Conservation (phyloP, 2,329 filamentous ascomycete genomes). For the Aureobasidium namibiae region DNA sequence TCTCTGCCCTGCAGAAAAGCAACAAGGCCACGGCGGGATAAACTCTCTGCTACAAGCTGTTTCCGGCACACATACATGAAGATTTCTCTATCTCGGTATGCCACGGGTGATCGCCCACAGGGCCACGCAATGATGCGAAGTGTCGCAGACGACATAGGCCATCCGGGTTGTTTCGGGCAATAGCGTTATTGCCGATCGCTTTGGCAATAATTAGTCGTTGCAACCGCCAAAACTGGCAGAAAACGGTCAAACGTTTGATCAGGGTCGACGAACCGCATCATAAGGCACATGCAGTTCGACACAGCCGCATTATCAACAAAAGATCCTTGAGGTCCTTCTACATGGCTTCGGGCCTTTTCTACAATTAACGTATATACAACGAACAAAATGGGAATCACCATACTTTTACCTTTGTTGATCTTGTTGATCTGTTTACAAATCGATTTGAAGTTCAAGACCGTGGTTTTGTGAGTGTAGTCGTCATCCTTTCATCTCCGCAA, state of each 20-base stretch:
- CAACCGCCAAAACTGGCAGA: not conserved
- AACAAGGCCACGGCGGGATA: not conserved
- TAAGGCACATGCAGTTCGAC: not conserved
- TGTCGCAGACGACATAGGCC: not conserved
- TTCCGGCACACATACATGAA: not conserved
- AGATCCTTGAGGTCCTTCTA: not conserved
- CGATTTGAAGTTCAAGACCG: not conserved
- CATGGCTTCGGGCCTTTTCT: not conserved
- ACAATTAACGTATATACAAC: not conserved
- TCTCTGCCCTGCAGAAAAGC: not conserved
- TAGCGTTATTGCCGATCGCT: conserved; percentile 1
- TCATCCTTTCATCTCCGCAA: conserved; percentile 5
- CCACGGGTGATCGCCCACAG: not conserved
- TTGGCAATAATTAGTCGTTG: conserved; percentile 1
- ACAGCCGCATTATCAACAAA: not conserved
- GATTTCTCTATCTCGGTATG: not conserved
- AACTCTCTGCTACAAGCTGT: not conserved
- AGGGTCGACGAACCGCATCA: not conserved
- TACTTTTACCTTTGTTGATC: not conserved
- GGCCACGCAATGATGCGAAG: not conserved
- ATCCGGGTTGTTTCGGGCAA: not conserved
- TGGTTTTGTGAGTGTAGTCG: not conserved
- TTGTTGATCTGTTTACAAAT: not conserved
- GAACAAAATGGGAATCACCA: not conserved
- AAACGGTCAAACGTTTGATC: not conserved